Base-by-base conservation (phyloP, 75 land plant species). In the Sequoia sempervirens region DNA sequence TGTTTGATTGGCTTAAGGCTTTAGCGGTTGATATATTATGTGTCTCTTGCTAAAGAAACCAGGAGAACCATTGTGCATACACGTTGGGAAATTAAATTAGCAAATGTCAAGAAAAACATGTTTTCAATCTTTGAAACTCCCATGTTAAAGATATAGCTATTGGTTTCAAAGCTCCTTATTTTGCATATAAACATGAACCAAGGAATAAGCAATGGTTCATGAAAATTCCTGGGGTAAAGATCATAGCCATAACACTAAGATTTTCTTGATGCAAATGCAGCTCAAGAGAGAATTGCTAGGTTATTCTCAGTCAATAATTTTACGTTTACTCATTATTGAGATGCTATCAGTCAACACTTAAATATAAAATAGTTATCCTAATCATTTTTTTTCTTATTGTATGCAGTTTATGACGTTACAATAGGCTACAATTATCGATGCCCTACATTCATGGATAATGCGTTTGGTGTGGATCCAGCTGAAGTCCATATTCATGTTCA, bases 361-460 rank as follows among this genome's bases (percentile, higher is more conserved):
- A 18, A 9, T 68, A n/a, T 28, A n/a, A 56, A 17, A 5, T 56
- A 56, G 20, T 12, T 20, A 15, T 74, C 17, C 76, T 38, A 38
- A 74, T 7, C 34, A 10, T 43, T 12, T 18, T 12, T 78, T 11
- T 76, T 78, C 45, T 78, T n/a, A 7, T 45, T 5, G 14, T 26
- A 3, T 91, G 88, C 94, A 97, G 99, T 97, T 73, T 97, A 97
- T 90, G 99, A 97, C 87, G 86, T 97, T 45, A 97, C 95, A 26
- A 94, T 97, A 80, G 98, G 89, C 2, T 97, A 97, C 91, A 94
- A 92, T 88, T 37, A 95, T 82, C 88, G 89, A 5, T 92, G 93
- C 73, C 98, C 98, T 54, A 53, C 64, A 18, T 94, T 97, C 80
- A 81, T 92, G 83, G 94, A 97, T 83, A 95, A 95, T 88, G 91